phyloP scores from a whole-genome alignment of 108 stramenopile genomes.

The Chaetoceros muelleri region DNA sequence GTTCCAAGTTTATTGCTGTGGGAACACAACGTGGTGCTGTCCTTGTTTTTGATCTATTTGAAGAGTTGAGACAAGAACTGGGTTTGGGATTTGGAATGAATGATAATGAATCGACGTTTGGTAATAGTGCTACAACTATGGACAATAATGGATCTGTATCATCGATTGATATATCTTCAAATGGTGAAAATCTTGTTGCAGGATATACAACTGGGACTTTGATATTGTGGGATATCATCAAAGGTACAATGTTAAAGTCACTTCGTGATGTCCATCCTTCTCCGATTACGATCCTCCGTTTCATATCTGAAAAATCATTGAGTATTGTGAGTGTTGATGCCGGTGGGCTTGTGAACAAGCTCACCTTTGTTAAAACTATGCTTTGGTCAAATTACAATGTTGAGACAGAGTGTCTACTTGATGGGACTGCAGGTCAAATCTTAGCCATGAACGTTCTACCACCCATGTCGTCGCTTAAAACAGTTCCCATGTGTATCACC shows the following conservation, averaged over 20 bases:
- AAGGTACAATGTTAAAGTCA: slow-evolving; percentile 35
- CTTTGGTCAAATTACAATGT: slow-evolving; percentile 59
- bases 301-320: slow-evolving; percentile 30
- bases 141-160: slow-evolving; percentile 47
- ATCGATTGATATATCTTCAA: slow-evolving; percentile 56
- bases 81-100: slow-evolving; percentile 2
- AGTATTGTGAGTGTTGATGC: slow-evolving; percentile 73
- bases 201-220: slow-evolving; percentile 65
- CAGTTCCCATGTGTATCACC: not conserved
- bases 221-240: slow-evolving; percentile 78
- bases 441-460: slow-evolving; percentile 58
- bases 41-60: slow-evolving; percentile 80
- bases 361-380: slow-evolving; percentile 59
- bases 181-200: slow-evolving; percentile 56
- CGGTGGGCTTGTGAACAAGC: slow-evolving; percentile 77
- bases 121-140: not conserved
- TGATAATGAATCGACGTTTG: not conserved
- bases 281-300: slow-evolving; percentile 52
- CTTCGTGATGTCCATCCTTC: slow-evolving; percentile 36
- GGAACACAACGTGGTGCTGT: slow-evolving; percentile 69
- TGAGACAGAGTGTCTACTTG: slow-evolving; percentile 83
- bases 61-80: slow-evolving; percentile 63
- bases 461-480: slow-evolving; percentile 22
- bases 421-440: slow-evolving; percentile 81
- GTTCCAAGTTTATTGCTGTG: slow-evolving; percentile 79